Base-by-base conservation (phyloP, 768 basidiomycete species). In the Russula lepida region DNA sequence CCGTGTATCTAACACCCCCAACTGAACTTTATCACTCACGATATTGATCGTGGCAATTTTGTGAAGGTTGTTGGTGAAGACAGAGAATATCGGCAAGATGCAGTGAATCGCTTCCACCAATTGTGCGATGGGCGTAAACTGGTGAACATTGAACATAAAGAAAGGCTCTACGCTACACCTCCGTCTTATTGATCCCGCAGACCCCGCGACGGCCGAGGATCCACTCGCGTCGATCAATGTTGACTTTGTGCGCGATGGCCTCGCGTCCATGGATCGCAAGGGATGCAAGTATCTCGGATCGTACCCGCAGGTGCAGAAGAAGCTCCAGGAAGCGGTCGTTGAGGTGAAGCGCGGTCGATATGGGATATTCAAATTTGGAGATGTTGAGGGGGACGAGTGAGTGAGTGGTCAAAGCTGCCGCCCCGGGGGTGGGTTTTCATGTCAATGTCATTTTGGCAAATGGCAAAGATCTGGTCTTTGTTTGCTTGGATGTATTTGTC, bases 331-430 rank as follows among this genome's bases (percentile, higher is more conserved):
- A 21, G 81, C 84, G 2, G 71, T 85, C 35, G 67, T 71, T 23
- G 77, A 77, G 21, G 92, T 92, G 12, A 92, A 92, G 73, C 77
- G 80, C 56, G 84, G 84, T 59, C 82, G 92, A 13, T 73, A 79
- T 57, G 91, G 92, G 37, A 91, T 92, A 82, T 94, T 89, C 69
- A 92, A 94, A 74, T 88, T 89, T 69, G 92, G 92, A n/a, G 91
- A 93, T 71, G 79, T 92, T 13, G 89, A 90, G 65, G 90, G 92
- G 70, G 90, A 92, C 59, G 87, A 92, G 61, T 79, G 60, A n/a
- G n/a, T n/a, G n/a, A n/a, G n/a, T 46, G 35, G 12, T 28, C 35
- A 11, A 33, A 23, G 17, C 27, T 27, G 23, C 44, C 33, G 11
- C 6, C 8, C 28, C 15, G 5, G 13, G 25, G 37, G 19, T n/a